phyloP scores from a whole-genome alignment of 179 eudicot genomes.

The Patellifolia procumbens region DNA sequence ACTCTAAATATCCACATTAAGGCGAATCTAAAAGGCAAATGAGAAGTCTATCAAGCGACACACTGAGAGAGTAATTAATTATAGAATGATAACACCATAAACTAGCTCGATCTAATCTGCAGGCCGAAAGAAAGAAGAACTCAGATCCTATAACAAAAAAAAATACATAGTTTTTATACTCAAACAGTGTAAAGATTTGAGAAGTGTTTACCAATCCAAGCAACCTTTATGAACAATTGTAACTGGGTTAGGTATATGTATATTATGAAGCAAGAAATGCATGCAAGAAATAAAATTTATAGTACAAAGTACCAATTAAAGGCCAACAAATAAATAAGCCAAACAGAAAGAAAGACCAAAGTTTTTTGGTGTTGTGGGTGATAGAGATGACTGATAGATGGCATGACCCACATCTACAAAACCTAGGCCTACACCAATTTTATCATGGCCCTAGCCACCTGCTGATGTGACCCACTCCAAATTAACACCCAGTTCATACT shows the following conservation, averaged over 20 bases:
- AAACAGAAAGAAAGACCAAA: not conserved
- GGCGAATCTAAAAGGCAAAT: too few relatives aligned
- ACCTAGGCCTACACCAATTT: conserved; percentile 24
- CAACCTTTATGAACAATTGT: too few relatives aligned
- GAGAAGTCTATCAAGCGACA: too few relatives aligned
- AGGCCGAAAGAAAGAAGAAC: not conserved
- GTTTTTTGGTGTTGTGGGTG: not conserved
- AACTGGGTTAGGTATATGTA: not conserved
- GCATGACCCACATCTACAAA: conserved; percentile 37
- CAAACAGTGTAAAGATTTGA: too few relatives aligned
- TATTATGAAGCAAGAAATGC: not conserved
- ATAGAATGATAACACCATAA: not conserved
- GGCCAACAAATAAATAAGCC: not conserved
- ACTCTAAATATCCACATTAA: too few relatives aligned
- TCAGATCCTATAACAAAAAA: too few relatives aligned
- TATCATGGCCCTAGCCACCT: conserved; percentile 33
- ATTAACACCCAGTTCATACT: conserved; percentile 42
- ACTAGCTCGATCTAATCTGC: not conserved
- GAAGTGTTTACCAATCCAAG: too few relatives aligned
- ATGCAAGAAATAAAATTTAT: not conserved
- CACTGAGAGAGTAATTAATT: not conserved
- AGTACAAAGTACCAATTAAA: not conserved
- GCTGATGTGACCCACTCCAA: conserved; percentile 72
- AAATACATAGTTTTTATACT: too few relatives aligned
- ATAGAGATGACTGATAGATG: conserved; percentile 27